phyloP scores from a whole-genome alignment of 768 basidiomycete genomes.

The Hygrocybe coccinea region DNA sequence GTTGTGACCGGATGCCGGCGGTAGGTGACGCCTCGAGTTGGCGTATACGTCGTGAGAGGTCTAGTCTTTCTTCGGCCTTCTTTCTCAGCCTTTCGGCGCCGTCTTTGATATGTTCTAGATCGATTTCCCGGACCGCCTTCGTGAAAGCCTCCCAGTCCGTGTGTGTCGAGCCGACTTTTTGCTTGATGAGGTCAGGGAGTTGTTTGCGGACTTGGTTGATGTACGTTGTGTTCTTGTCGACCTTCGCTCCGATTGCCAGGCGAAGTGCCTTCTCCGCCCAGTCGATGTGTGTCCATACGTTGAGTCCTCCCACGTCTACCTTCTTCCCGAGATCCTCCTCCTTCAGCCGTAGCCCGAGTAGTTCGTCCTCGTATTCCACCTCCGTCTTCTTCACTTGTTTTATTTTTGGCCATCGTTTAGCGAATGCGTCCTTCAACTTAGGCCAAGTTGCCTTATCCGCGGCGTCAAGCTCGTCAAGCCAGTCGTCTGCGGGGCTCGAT shows the following conservation, averaged over 20 bases:
- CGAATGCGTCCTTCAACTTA: not conserved
- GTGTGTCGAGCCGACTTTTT: not conserved
- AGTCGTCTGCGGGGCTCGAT: not conserved
- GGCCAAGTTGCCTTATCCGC: not conserved
- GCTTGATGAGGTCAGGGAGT: not conserved
- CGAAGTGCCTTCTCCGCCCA: too few relatives aligned
- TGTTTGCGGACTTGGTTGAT: not conserved
- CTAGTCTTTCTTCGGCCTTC: not conserved
- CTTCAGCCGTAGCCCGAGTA: not conserved
- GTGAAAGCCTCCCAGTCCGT: not conserved
- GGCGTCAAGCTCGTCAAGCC: not conserved
- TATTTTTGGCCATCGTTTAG: not conserved
- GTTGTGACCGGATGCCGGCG: not conserved
- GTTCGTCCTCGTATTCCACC: not conserved
- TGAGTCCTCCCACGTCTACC: not conserved
- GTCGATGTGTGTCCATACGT: not conserved
- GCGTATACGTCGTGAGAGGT: not conserved
- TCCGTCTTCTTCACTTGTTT: not conserved
- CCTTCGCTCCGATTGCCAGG: not conserved
- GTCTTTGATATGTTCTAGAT: not conserved
- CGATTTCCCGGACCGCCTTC: not conserved
- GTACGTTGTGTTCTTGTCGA: not conserved
- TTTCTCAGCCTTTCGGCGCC: not conserved
- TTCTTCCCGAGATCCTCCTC: not conserved
- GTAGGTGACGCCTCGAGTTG: not conserved